Evolutionary conservation across 768 basidiomycete species (phyloP).

Genomic region (Tricholomella constricta): DNA sequence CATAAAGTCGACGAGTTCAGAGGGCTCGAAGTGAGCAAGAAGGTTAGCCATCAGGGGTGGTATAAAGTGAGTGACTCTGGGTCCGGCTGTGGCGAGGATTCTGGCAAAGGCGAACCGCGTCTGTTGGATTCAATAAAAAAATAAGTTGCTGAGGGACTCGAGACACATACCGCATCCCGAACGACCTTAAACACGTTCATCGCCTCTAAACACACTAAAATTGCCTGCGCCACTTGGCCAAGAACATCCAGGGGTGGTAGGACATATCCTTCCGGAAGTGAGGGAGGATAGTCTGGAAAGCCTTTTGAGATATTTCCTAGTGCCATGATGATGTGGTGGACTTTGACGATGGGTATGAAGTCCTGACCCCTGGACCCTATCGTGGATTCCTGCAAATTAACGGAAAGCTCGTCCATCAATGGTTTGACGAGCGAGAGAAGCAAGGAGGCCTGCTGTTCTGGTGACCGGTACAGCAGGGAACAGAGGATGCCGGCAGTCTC

Average conservation of each 20-base stretch:
- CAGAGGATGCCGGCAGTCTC: conserved; percentile 88
- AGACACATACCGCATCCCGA: conserved; percentile 80
- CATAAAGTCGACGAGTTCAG: conserved; percentile 94
- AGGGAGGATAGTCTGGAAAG: conserved; percentile 87
- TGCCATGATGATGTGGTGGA: conserved; percentile 94
- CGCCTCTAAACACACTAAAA: conserved; percentile 82
- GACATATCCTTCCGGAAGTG: conserved; percentile 64
- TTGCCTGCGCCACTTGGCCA: conserved; percentile 80
- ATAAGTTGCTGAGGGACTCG: background rate
- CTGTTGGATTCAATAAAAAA: conserved; percentile 41
- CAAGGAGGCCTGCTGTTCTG: conserved; percentile 67
- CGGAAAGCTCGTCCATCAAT: conserved; percentile 70
- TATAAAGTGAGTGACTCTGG: conserved; percentile 83
- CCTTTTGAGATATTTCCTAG: conserved; percentile 95
- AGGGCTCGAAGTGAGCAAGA: conserved; percentile 88
- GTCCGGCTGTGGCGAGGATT: conserved; percentile 80
- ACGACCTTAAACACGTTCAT: conserved; percentile 88
- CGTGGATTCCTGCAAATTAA: conserved; percentile 54
- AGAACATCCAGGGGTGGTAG: conserved; percentile 79
- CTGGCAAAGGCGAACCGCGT: conserved; percentile 92
- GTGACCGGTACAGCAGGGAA: conserved; percentile 67
- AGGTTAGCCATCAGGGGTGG: conserved; percentile 88
- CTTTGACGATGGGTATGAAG: conserved; percentile 76
- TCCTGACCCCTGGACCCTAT: conserved; percentile 68
- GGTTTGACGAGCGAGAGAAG: conserved; percentile 82